Base-by-base conservation (phyloP, 768 basidiomycete genomes). In the Hygrocybe coccinea region DNA sequence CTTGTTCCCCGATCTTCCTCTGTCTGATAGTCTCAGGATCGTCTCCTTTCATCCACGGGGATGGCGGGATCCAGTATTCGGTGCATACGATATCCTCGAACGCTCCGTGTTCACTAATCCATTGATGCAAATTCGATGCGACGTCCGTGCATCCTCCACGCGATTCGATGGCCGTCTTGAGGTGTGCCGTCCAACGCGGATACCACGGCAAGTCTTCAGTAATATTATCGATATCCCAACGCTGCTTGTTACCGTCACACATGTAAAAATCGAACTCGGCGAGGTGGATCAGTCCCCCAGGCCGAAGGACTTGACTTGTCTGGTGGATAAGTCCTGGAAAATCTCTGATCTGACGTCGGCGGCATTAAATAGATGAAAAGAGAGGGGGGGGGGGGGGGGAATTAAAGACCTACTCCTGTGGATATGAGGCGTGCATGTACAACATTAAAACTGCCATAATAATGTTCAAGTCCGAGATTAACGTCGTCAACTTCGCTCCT, bases 401-500 rank as follows among this genome's bases (percentile, higher is more conserved):
- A 22, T 29, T 6, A 19, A 5, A 24, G 44, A 73, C 86, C 65
- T 63, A 89, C 88, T 34, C 89, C 89, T 19, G 86, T 82, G 3
- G 84, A 78, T 54, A 91, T 79, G 37, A 91, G 77, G 21, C 84
- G 82, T 25, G 81, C 79, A 62, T 90, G 88, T 0, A 86, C 86
- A 14, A 86, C 84, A 62, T 91, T 80, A 70, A 89, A 90, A 57
- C 84, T 79, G 8, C 84, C 84, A 62, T 85, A 88, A 66, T 84
- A 91, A 70, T 91, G 89, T 61, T 90, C 87, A 17, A 91, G 72
- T 2, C 89, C 89, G n/a, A 90, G 80, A 69, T 91, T 91, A 64
- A 90, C 83, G 66, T 91, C 89, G 65, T 91, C 89, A 6, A 90
- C 79, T 68, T 91, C 89, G 62, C 85, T 88, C 74, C 88, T 90